These are phyloP conservation scores for Mallotus nudiflorus DNA, from an alignment of 345 rosid genomes.

Conservation along the genomic window DNA sequence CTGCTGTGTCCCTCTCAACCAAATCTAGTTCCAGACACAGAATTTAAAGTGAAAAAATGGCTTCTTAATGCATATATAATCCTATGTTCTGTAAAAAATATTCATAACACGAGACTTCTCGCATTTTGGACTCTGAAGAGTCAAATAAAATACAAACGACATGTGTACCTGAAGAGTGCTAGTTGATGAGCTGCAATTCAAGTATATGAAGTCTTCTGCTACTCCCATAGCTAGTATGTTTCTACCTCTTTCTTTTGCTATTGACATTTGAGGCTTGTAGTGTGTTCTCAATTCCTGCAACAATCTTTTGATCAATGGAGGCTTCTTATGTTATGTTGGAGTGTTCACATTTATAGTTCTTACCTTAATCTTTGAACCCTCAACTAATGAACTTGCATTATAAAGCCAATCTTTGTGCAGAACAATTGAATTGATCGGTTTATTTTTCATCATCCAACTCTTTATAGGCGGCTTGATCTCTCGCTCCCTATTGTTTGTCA, in stretches of 20 bases:
- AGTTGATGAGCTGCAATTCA: slow-evolving; percentile 65
- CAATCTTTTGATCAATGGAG: slow-evolving; percentile 6
- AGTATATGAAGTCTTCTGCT: slow-evolving; percentile 88
- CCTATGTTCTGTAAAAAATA: background rate
- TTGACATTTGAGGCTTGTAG: slow-evolving; percentile 56
- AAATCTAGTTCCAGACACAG: slow-evolving; percentile 48
- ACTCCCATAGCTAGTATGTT: slow-evolving; percentile 59
- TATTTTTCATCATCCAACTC: slow-evolving; percentile 70
- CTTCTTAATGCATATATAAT: too few species aligned
- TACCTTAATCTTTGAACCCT: slow-evolving; percentile 77
- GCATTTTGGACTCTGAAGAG: background rate
- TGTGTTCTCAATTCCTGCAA: slow-evolving; percentile 76
- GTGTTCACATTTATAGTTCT: background rate
- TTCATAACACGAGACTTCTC: too few species aligned
- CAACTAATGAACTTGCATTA: slow-evolving; percentile 60
- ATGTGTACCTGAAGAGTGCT: slow-evolving; percentile 67
- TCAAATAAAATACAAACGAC: too few species aligned
- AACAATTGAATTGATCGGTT: slow-evolving; percentile 60
- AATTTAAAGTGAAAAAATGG: background rate
- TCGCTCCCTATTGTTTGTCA: slow-evolving; percentile 50
- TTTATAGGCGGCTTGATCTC: slow-evolving; percentile 71
- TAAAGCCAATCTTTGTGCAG: slow-evolving; percentile 85
- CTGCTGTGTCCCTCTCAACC: slow-evolving; percentile 79
- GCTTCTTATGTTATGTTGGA: background rate
- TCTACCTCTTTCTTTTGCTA: slow-evolving; percentile 50